Evolutionary conservation across 2,329 filamentous ascomycete species (phyloP), one percentile per base, ranked within the genome.

Genomic region (Alternaria sp.): DNA sequence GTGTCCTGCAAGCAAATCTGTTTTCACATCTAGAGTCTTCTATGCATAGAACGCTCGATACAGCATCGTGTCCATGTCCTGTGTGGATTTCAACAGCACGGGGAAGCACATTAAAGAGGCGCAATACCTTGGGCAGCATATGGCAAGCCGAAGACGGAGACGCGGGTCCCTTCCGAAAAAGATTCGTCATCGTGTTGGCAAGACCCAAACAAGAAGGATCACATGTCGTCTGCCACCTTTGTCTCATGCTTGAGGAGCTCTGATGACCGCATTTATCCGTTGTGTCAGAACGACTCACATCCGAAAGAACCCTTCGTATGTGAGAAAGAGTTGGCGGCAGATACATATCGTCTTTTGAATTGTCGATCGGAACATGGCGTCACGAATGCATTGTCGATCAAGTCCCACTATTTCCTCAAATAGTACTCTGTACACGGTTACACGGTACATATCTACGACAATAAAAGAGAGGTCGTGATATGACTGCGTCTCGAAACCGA

Each of bases 321-420:
- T 57, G 44, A 40, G 41, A 54, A 27, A 38, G 28, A 50, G 44
- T 32, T 52, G 22, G 28, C 52, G 30, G 60, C 27, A 54, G 20
- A 30, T 30, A 60, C 49, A 57, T 32, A 53, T 65, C 56, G 18
- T 43, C 55, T 64, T 43, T 22, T 57, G 25, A 10, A 16, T 51
- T 34, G 46, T 36, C 48, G 34, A 57, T 60, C 54, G 14, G 20
- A 44, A 57, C 50, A 49, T 63, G 45, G 53, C 53, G 56, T 46
- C 40, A 60, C 60, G 41, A 59, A 25, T 44, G 28, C 38, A 20
- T 41, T 51, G n/a, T 25, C 45, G 36, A 43, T 60, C 41, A 27
- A 41, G 38, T 57, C 20, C 18, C 27, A 51, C 40, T 36, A 6
- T 25, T 18, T 22, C 27, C 40, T 14, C 36, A 52, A 38, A 41